Evolutionary conservation across 371 early-diverging fungal species (phyloP), one percentile per base, ranked within the genome.

Genomic region (Sporodiniella umbellata): DNA sequence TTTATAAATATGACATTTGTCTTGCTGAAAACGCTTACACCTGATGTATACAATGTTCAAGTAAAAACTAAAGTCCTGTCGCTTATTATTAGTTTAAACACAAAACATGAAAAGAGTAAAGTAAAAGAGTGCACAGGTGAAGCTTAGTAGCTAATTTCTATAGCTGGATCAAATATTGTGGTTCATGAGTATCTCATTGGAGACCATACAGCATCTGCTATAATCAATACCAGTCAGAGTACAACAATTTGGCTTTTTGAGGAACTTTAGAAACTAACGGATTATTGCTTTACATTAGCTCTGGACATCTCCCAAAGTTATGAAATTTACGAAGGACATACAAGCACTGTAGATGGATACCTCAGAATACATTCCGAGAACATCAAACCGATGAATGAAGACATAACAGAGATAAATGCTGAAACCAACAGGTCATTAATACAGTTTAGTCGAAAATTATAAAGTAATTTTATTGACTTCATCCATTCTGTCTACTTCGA

Each of bases 381-480:
- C 6, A 47, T 59, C 4, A 37, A 19, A 26, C 12, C 35, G 15
- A 35, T 11, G 1, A 39, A 7, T 8, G 5, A 14, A 3, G 10
- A 21, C 3, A n/a, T 40, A 3, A 10, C n/a, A 26, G 8, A 4
- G 7, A 22, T 39, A 1, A 51, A 56, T 22, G 33, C 33, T n/a
- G 8, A 54, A 28, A 50, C 61, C 42, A 67, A 67, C 15, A 24
- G 48, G 5, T 59, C 62, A n/a, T 25, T 45, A 8, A 45, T 49
- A 24, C 45, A 55, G 31, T 45, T 44, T 35, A 35, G 15, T 35
- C 35, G 35, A 35, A 35, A 37, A 19, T 56, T 60, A 63, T 23
- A 67, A 14, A 4, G 59, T 62, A 10, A 60, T 56, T 53, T 71
- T 71, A 51, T 71, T 66, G 12, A 71, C 72, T 25, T 51, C 19